Base-by-base conservation (phyloP, 2,329 filamentous ascomycete species). In the Alternaria panax region DNA sequence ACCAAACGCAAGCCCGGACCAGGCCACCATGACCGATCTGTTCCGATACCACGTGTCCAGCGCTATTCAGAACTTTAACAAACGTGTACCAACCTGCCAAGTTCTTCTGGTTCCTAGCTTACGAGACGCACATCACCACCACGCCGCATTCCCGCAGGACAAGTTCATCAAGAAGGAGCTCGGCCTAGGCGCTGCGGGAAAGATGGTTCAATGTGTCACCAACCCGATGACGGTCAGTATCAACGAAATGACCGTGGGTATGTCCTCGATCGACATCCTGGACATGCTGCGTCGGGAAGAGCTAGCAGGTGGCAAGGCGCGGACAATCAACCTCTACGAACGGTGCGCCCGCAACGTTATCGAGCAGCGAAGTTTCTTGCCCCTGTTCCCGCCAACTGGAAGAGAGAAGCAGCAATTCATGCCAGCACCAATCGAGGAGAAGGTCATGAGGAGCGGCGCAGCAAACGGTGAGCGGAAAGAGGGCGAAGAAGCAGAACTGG, bases 181-280 rank as follows among this genome's bases (percentile, higher is more conserved):
- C 7, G 92, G 91, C 5, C 84, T 98, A 5, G 90, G 90, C 2
- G 63, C 67, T 1, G 70, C 71, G 14, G 70, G 68, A 11, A 94
- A 92, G 75, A 84, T 89, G 57, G 90, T 86, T 11, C 88, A 87
- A 55, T 86, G 96, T 68, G 87, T 97, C 16, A 92, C 93, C 2
- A 98, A 98, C 74, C 95, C 95, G 1, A 94, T 96, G 84, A 92
- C 91, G 8, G 79, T 98, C 3, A 92, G 88, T 6, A 83, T 98
- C 65, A 99, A 99, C 78, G 95, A 98, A 78, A 86, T 90, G 42
- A 85, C 94, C 2, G 80, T 97, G 25, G 93, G 91, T 5, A 85
- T 97, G 68, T 93, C 90, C 25, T 90, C 89, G 0, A 91, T 96
- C 71, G 95, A 99, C 74, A 82, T 92, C 4, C 83, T 99, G 1